Base-by-base conservation (phyloP, 352 stramenopile genomes). In the Phytophthora multivora region DNA sequence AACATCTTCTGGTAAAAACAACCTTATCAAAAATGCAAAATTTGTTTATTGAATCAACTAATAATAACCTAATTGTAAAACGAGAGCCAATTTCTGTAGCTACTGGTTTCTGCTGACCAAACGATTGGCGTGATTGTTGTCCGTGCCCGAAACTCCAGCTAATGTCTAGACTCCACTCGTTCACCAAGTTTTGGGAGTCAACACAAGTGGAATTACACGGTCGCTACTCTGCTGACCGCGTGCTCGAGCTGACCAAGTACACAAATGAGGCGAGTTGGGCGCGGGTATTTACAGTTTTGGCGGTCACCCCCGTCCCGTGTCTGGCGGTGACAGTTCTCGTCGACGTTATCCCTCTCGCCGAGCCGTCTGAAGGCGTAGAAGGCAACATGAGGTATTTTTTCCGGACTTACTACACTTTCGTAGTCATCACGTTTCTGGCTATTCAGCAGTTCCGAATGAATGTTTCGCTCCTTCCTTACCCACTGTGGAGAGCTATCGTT, bases 381-480 rank as follows among this genome's bases (percentile, higher is more conserved):
- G 50, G 5, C 8, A 75, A 71, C 31, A 50, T 28, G 1, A 41
- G 33, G 31, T 64, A 69, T 21, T 39, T 51, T 18, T 9, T 68
- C 0, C 66, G 66, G 2, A 39, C 64, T 26, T 71, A 43, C 40
- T 62, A 58, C 28, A 50, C 15, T 13, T 71, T 47, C 39, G 28
- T 61, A 19, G 46, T 71, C 3, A 54, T 69, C 21, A 64, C 33
- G 9, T 59, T 71, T 23, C 19, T 75, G 13, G 18, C 15, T 2
- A 26, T 25, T 2, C 30, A 53, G 0, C 66, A 74, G 23, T 66
- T 61, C 12, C 50, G 60, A 3, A 50, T 33, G 26, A 59, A 50
- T 42, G 45, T 74, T 0, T 50, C 30, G 2, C 16, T n/a, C 1
- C 50, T 74, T 0, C 35, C 48, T 15, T 60, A 70, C 12, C 48